phyloP scores from a whole-genome alignment of 306 rosid genomes.

The Argentina anserina region DNA sequence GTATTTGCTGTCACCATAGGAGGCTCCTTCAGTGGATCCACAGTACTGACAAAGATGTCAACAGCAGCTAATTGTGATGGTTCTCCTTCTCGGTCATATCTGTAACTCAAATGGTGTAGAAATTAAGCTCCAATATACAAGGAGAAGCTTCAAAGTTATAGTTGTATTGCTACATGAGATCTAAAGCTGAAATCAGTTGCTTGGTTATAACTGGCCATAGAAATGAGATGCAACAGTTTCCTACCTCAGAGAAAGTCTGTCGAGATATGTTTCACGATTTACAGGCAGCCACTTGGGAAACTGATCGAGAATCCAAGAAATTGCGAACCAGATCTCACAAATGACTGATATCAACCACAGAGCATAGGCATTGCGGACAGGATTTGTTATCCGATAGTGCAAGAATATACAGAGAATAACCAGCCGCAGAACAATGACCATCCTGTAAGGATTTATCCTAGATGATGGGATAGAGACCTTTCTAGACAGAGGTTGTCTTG shows the following conservation, averaged over 20 bases:
- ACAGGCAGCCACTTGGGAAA: slow-evolving; percentile 97
- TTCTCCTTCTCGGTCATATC: slow-evolving; percentile 95
- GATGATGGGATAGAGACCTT: slow-evolving; percentile 95
- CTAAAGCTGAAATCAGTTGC: background rate
- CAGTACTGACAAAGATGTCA: slow-evolving; percentile 95
- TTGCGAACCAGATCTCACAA: slow-evolving; percentile 97
- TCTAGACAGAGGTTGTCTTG: slow-evolving; percentile 92
- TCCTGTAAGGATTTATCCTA: slow-evolving; percentile 81
- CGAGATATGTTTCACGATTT: slow-evolving; percentile 95
- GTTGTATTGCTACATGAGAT: slow-evolving; percentile 4
- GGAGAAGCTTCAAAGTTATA: background rate
- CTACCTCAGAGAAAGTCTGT: slow-evolving; percentile 84
- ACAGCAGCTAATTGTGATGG: slow-evolving; percentile 90
- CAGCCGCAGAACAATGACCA: slow-evolving; percentile 92
- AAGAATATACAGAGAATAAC: slow-evolving; percentile 70
- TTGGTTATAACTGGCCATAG: background rate
- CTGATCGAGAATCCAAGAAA: slow-evolving; percentile 98
- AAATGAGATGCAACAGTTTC: slow-evolving; percentile 2
- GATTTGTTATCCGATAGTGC: slow-evolving; percentile 93
- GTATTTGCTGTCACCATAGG: slow-evolving; percentile 98
- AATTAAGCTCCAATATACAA: slow-evolving; percentile 24
- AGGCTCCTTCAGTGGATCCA: slow-evolving; percentile 94
- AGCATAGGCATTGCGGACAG: slow-evolving; percentile 82
- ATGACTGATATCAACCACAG: slow-evolving; percentile 90
- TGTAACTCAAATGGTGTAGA: slow-evolving; percentile 31